Conservation (phyloP, 441 rosid genomes). For the Sinapis alba region DNA sequence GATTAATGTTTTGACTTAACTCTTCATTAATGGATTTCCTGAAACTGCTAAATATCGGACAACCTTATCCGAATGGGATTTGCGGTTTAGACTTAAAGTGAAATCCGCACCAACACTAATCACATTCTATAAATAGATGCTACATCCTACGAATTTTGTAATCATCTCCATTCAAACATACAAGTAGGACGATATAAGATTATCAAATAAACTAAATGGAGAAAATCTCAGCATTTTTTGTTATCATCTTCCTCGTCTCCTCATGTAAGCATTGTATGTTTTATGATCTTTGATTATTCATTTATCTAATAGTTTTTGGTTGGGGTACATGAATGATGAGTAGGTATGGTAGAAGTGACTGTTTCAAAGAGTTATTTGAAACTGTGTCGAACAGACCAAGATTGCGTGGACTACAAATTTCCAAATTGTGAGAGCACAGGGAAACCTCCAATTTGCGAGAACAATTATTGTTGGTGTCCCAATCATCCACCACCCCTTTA, state of each 20-base stretch:
- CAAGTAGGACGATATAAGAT: background rate
- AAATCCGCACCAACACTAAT: too few species aligned
- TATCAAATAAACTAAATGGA: slow-evolving; percentile 2
- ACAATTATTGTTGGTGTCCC: too few species aligned
- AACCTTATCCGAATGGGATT: too few species aligned
- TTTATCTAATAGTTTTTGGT: background rate
- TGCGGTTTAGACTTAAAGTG: too few species aligned
- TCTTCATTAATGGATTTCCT: too few species aligned
- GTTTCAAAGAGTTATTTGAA: background rate
- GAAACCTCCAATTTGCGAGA: background rate
- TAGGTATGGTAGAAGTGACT: slow-evolving; percentile 22
- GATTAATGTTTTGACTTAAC: too few species aligned
- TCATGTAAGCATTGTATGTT: slow-evolving; percentile 23
- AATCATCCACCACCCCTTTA: too few species aligned
- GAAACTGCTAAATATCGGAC: too few species aligned
- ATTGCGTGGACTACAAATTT: background rate
- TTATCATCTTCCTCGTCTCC: slow-evolving; percentile 23
- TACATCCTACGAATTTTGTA: background rate
- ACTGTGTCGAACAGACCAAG: background rate
- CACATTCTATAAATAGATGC: slow-evolving; percentile 2
- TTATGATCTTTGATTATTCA: background rate
- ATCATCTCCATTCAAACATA: background rate
- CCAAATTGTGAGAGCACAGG: background rate
- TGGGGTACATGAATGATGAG: background rate
- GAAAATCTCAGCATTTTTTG: slow-evolving; percentile 9